These are phyloP conservation scores for Xylaria longipes DNA, from an alignment of 495 filamentous ascomycete genomes.

Conservation along the genomic window DNA sequence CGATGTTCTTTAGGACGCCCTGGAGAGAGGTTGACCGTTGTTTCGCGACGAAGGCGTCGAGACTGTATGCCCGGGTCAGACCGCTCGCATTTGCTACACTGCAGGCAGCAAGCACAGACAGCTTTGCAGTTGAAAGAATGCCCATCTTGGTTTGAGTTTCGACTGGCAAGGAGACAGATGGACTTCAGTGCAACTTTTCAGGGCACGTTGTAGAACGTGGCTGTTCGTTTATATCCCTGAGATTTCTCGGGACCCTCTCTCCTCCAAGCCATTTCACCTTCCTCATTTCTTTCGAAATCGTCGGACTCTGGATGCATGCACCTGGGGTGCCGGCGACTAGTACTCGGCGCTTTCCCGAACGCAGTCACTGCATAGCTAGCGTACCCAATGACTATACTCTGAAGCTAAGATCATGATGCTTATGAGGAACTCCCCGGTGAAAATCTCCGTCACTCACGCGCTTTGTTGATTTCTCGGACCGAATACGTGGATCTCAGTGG, in stretches of 20 bases:
- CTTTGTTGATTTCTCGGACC: slow-evolving; percentile 20
- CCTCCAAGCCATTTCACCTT: not conserved
- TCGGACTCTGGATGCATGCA: not conserved
- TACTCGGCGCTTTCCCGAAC: slow-evolving; percentile 11
- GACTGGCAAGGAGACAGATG: not conserved
- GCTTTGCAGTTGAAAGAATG: not conserved
- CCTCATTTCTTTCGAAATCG: not conserved
- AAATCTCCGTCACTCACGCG: not conserved
- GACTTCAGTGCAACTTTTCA: not conserved
- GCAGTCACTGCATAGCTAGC: slow-evolving; percentile 1
- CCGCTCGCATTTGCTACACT: slow-evolving; percentile 12
- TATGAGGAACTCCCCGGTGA: not conserved
- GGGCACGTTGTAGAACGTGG: not conserved
- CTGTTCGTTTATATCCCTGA: slow-evolving; percentile 10
- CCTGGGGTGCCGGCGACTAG: not conserved
- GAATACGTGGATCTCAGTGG: slow-evolving; percentile 21
- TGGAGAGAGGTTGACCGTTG: slow-evolving; percentile 53
- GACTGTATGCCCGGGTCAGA: slow-evolving; percentile 22
- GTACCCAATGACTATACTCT: not conserved
- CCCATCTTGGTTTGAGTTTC: slow-evolving; percentile 22
- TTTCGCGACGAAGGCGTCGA: slow-evolving; percentile 44
- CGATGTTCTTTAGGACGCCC: slow-evolving; percentile 65
- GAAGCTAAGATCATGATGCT: not conserved
- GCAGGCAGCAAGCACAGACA: slow-evolving; percentile 19
- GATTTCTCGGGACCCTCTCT: not conserved